Conservation (phyloP, 371 early-diverging fungal species). For the Mucor circinelloides region DNA sequence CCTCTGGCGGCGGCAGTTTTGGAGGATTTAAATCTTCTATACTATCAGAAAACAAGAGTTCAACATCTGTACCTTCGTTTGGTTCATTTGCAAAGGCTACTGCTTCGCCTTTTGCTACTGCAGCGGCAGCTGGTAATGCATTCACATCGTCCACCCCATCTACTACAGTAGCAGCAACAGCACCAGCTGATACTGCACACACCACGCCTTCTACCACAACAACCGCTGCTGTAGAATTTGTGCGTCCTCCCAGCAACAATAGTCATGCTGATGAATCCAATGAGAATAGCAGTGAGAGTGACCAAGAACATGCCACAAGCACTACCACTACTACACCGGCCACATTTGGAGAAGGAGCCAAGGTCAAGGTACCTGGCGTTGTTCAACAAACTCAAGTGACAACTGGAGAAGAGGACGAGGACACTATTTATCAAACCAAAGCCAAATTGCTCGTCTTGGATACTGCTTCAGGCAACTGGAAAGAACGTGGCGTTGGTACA, state of each 20-base stretch:
- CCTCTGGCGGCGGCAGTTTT: constrained; percentile 9
- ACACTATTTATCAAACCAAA: constrained; percentile 45
- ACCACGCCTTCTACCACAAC: background rate
- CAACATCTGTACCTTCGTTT: constrained; percentile 26
- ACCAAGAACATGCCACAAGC: background rate
- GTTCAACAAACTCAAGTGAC: constrained; percentile 28
- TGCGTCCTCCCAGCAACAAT: background rate
- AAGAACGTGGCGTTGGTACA: constrained; percentile 54
- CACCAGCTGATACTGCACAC: background rate
- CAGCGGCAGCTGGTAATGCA: constrained; percentile 32
- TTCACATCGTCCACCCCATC: constrained; percentile 11
- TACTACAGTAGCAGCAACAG: background rate
- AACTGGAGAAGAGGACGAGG: constrained; percentile 58
- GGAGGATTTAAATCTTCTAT: constrained; percentile 21
- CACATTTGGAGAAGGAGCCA: constrained; percentile 31
- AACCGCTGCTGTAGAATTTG: background rate
- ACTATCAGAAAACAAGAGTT: background rate
- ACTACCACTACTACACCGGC: background rate
- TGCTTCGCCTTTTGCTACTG: constrained; percentile 43
- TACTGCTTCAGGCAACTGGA: constrained; percentile 33
- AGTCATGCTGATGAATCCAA: constrained; percentile 1
- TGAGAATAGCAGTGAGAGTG: background rate
- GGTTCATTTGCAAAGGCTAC: constrained; percentile 46
- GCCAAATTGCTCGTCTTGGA: constrained; percentile 53
- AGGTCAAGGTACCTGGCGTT: constrained; percentile 32